Evolutionary conservation across 495 filamentous ascomycete species (phyloP).

Genomic region (Daldinia concentrica): DNA sequence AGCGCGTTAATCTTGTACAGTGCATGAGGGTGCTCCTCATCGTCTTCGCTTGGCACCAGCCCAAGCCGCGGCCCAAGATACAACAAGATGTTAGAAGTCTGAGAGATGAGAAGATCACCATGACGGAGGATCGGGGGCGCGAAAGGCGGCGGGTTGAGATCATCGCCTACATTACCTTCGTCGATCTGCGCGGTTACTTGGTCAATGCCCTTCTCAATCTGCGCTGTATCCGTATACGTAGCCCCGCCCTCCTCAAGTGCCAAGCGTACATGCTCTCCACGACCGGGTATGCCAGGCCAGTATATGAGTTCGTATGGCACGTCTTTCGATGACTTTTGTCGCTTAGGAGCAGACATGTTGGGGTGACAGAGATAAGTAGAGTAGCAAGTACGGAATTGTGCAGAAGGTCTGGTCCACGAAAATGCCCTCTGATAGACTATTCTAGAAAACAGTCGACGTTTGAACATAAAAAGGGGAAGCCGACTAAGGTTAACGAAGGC

Average conservation of each 20-base stretch:
- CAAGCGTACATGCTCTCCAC: conserved; percentile 72
- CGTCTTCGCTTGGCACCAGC: conserved; percentile 52
- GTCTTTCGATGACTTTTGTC: conserved; percentile 54
- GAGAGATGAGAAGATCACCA: conserved; percentile 65
- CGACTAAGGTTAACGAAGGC: not conserved
- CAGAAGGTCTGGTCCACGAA: not conserved
- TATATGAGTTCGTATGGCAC: conserved; percentile 68
- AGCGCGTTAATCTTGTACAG: conserved; percentile 64
- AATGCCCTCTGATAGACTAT: not conserved
- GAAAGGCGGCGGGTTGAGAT: conserved; percentile 65
- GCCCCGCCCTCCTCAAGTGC: conserved; percentile 68
- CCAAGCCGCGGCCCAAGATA: conserved; percentile 67
- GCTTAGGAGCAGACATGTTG: conserved; percentile 48
- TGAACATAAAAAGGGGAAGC: conserved; percentile 6
- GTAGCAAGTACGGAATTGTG: not conserved
- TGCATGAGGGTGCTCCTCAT: conserved; percentile 54
- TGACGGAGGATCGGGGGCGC: conserved; percentile 70
- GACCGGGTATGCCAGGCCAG: conserved; percentile 70
- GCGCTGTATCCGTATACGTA: conserved; percentile 67
- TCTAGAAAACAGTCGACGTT: conserved; percentile 7
- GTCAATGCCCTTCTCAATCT: conserved; percentile 49
- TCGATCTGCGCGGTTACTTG: conserved; percentile 51
- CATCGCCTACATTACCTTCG: conserved; percentile 50
- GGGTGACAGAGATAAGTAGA: not conserved
- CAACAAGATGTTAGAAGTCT: conserved; percentile 71